Conservation (phyloP, 2,329 filamentous ascomycete species). For the Calonectria multiphialidica region DNA sequence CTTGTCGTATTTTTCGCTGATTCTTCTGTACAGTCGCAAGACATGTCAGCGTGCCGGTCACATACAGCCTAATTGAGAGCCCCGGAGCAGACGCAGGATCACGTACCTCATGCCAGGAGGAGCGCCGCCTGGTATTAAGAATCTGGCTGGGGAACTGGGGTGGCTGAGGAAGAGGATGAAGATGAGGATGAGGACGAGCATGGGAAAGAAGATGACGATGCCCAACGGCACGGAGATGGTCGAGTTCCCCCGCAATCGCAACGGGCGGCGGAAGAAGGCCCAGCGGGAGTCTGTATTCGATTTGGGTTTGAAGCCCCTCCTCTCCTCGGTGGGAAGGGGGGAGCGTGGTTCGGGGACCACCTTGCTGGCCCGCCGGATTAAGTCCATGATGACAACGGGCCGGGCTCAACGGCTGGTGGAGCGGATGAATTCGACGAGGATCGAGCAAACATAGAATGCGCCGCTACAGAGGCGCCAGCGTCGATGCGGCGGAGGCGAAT, state of each 20-base stretch:
- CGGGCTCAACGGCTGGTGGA: slow-evolving; percentile 56
- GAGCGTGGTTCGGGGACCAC: slow-evolving; percentile 59
- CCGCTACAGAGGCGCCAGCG: slow-evolving; percentile 33
- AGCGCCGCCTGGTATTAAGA: slow-evolving; percentile 88
- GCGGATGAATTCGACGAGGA: slow-evolving; percentile 45
- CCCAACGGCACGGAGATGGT: slow-evolving; percentile 93
- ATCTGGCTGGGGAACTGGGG: slow-evolving; percentile 83
- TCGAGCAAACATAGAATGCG: slow-evolving; percentile 42
- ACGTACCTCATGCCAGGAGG: slow-evolving; percentile 90
- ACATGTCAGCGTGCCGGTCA: slow-evolving; percentile 27
- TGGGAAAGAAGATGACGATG: slow-evolving; percentile 91
- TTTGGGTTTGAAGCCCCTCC: slow-evolving; percentile 55
- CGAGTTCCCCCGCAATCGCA: slow-evolving; percentile 92
- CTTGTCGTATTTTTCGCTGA: slow-evolving; percentile 97
- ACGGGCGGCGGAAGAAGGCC: slow-evolving; percentile 86
- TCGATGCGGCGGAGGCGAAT: slow-evolving; percentile 38
- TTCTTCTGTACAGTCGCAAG: slow-evolving; percentile 73
- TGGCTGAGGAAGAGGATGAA: slow-evolving; percentile 90
- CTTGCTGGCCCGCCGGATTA: slow-evolving; percentile 67
- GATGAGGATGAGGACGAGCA: slow-evolving; percentile 91
- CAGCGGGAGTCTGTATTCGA: slow-evolving; percentile 63
- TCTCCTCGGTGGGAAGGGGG: slow-evolving; percentile 64
- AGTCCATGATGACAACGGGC: slow-evolving; percentile 61
- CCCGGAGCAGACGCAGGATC: neutral
- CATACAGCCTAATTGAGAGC: neutral